phyloP scores from a whole-genome alignment of 2,329 filamentous ascomycete species.

The Sclerotinia sclerotiorum region DNA sequence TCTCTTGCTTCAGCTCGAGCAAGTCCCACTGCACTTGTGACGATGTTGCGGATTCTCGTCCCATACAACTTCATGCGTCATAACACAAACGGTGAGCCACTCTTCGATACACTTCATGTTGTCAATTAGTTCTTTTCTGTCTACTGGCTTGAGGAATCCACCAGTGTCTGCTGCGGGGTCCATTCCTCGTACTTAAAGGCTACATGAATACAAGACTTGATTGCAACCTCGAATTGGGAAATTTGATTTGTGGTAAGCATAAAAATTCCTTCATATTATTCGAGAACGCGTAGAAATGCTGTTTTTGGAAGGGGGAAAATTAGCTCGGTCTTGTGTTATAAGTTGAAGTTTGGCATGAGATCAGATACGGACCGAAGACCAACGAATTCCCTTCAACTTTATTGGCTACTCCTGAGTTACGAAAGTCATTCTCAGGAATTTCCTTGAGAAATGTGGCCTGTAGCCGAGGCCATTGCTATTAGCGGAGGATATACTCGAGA shows the following conservation, averaged over 20 bases:
- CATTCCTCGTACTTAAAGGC: neutral
- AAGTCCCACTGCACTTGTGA: neutral
- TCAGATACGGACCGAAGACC: neutral
- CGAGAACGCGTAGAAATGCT: neutral
- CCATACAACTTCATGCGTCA: neutral
- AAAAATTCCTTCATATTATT: slow-evolving; percentile 6
- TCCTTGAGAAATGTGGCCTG: neutral
- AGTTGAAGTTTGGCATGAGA: neutral
- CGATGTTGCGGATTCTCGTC: slow-evolving; percentile 3
- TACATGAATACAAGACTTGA: slow-evolving; percentile 1
- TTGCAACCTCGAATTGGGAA: neutral
- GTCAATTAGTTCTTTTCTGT: neutral
- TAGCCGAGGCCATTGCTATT: slow-evolving; percentile 4
- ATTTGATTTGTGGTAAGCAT: slow-evolving; percentile 1
- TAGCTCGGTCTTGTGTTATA: neutral
- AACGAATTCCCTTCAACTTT: neutral
- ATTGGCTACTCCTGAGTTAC: neutral
- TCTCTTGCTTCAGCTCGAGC: neutral
- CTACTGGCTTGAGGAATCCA: neutral
- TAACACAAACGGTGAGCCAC: neutral
- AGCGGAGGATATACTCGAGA: neutral
- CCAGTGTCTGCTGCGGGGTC: neutral
- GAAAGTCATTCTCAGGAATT: neutral
- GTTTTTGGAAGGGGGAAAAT: neutral
- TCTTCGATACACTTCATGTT: neutral